Conservation (phyloP, 768 basidiomycete species). For the Suillus variegatus region DNA sequence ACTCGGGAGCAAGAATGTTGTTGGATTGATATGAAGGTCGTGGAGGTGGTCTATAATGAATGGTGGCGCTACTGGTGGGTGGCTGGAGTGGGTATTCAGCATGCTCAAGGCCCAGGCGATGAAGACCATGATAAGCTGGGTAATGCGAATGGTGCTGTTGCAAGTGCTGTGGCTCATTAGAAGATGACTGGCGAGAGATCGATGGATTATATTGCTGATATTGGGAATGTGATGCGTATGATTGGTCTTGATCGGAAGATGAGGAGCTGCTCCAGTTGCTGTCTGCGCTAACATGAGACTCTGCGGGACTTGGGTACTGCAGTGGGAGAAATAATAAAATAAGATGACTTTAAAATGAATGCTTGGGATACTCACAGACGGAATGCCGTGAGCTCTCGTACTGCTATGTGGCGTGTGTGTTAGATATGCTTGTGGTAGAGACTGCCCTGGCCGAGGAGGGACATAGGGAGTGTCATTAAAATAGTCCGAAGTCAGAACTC, state of each 20-base stretch:
- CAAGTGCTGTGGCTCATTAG: too few relatives aligned
- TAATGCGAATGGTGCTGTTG: too few relatives aligned
- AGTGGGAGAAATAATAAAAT: slow-evolving; percentile 11
- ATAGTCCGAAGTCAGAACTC: slow-evolving; percentile 19
- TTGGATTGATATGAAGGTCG: slow-evolving; percentile 14
- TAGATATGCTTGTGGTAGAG: slow-evolving; percentile 19
- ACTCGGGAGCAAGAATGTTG: too few relatives aligned
- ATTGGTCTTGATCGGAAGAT: slow-evolving; percentile 17
- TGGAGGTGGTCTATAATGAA: slow-evolving; percentile 14
- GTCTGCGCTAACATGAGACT: slow-evolving; percentile 22
- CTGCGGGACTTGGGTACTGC: slow-evolving; percentile 27
- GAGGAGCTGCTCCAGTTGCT: slow-evolving; percentile 30
- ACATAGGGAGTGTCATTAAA: slow-evolving; percentile 32
- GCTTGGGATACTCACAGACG: slow-evolving; percentile 14
- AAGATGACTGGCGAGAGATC: too few relatives aligned
- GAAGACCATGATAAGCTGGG: too few relatives aligned
- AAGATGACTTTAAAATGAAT: background rate
- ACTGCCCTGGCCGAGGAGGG: slow-evolving; percentile 25
- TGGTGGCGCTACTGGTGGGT: slow-evolving; percentile 5
- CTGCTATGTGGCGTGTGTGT: slow-evolving; percentile 14
- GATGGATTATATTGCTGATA: too few relatives aligned
- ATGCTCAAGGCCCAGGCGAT: too few relatives aligned
- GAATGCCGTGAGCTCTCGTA: slow-evolving; percentile 14
- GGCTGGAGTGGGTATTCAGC: slow-evolving; percentile 7
- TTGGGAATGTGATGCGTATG: too few relatives aligned